phyloP scores from a whole-genome alignment of 495 filamentous ascomycete genomes.

The Penicillium macrosclerotiorum region DNA sequence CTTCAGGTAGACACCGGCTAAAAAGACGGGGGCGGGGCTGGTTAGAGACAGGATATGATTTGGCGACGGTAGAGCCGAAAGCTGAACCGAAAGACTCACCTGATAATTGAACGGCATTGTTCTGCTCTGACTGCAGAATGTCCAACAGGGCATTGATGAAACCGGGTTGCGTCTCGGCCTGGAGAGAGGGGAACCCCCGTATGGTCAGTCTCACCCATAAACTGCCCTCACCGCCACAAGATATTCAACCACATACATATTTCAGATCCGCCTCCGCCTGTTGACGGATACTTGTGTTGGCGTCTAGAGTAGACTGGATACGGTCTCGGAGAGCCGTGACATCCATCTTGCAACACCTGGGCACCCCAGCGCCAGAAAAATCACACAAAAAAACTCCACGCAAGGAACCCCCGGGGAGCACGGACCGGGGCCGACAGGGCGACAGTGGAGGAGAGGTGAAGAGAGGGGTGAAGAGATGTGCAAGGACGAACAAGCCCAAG shows the following conservation, averaged over 20 bases:
- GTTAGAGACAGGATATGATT: conserved; percentile 11
- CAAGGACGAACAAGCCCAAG: conserved; percentile 20
- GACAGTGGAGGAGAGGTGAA: conserved; percentile 1
- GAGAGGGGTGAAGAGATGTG: not conserved
- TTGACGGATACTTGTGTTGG: conserved; percentile 79
- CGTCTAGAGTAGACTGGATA: conserved; percentile 81
- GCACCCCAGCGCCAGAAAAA: conserved; percentile 36
- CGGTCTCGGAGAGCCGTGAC: conserved; percentile 79
- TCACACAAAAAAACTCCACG: conserved; percentile 15
- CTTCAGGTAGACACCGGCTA: conserved; percentile 97
- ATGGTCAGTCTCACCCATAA: conserved; percentile 14
- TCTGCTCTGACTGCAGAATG: conserved; percentile 84
- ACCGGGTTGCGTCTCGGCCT: conserved; percentile 89
- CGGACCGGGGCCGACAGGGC: conserved; percentile 10
- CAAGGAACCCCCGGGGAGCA: conserved; percentile 16
- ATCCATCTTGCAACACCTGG: conserved; percentile 66
- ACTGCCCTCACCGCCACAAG: conserved; percentile 15
- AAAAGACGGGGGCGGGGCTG: conserved; percentile 17
- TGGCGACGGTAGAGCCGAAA: not conserved
- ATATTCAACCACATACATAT: conserved; percentile 64
- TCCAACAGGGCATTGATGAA: conserved; percentile 90
- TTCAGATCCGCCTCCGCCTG: conserved; percentile 91
- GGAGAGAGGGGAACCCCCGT: conserved; percentile 17
- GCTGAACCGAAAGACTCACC: conserved; percentile 52
- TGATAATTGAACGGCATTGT: conserved; percentile 77